Conservation (phyloP, 148 eudicot genomes). For the Pharnaceum exiguum region DNA sequence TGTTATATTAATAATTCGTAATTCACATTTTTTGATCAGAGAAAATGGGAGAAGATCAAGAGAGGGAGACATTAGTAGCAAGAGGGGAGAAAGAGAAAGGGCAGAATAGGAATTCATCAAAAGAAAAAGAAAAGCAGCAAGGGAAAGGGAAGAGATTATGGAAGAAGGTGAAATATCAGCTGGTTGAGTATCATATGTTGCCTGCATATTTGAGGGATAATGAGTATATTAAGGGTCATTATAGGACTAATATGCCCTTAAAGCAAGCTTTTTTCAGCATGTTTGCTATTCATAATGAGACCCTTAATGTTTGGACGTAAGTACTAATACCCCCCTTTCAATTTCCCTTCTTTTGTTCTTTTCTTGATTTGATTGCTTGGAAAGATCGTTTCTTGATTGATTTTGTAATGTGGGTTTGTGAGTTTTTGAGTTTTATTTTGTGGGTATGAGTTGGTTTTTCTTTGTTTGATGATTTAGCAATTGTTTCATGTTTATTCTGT, state of each 20-base stretch:
- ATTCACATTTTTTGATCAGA: background rate
- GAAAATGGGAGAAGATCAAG: constrained; percentile 1
- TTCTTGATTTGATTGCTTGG: background rate
- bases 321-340: constrained; percentile 12
- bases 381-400: background rate
- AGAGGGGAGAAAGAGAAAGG: too few relatives aligned
- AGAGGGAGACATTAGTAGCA: too few relatives aligned
- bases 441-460: too few relatives aligned
- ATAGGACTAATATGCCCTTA: constrained; percentile 78
- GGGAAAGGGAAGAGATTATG: constrained; percentile 74
- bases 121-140: constrained; percentile 17
- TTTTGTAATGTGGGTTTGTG: background rate
- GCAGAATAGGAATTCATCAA: background rate
- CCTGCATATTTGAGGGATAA: constrained; percentile 82
- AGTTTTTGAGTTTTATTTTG: background rate
- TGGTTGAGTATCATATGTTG: constrained; percentile 74
- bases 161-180: constrained; percentile 86
- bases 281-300: constrained; percentile 81
- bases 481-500: too few relatives aligned
- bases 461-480: too few relatives aligned
- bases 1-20: too few relatives aligned
- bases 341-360: background rate
- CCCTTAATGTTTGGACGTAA: constrained; percentile 96
- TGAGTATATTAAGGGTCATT: constrained; percentile 73
- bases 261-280: constrained; percentile 71